A percentile compares a stretch with the other conserved stretches of the same genome.
phyloP scores from a whole-genome alignment of 768 basidiomycete genomes.

The Pisolithus tinctorius region DNA sequence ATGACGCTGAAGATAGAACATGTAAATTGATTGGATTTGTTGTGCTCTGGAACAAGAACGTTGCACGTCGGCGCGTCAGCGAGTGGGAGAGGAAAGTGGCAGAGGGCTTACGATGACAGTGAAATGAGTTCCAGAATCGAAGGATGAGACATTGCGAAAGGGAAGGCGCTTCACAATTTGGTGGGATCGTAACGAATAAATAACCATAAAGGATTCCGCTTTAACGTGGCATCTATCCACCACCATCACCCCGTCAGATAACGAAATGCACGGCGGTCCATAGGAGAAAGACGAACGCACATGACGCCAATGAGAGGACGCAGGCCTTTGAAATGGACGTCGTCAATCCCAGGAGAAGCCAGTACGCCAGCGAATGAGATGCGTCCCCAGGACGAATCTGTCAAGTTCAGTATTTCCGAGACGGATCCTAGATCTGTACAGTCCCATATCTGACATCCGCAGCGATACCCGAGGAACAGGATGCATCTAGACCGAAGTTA shows the following conservation, averaged over 20 bases:
- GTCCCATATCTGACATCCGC: conserved; percentile 58
- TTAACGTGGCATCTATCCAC: conserved; percentile 16
- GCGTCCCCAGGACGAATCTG: conserved; percentile 28
- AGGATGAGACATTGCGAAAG: conserved; percentile 36
- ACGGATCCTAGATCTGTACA: conserved; percentile 45
- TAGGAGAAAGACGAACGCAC: conserved; percentile 15
- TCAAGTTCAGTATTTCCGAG: conserved; percentile 48
- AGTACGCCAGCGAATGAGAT: conserved; percentile 37
- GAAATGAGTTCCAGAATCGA: conserved; percentile 41
- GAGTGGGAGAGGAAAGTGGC: background rate
- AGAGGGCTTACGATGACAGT: conserved; percentile 49
- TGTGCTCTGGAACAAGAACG: conserved; percentile 40
- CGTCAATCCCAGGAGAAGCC: conserved; percentile 18
- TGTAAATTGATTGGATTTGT: conserved; percentile 47
- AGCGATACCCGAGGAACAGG: conserved; percentile 47
- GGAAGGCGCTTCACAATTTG: conserved; percentile 42
- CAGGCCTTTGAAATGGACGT: conserved; percentile 26
- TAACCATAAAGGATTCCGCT: conserved; percentile 26
- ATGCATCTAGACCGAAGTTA: conserved; percentile 29
- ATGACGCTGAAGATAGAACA: conserved; percentile 49
- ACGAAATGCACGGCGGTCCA: too few relatives aligned
- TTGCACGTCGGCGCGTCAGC: background rate
- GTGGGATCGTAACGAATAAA: conserved; percentile 45
- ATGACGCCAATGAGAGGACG: conserved; percentile 30
- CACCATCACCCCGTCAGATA: background rate